Conservation (phyloP, 75 land plant genomes). For the Pseudotsuga menziesii region DNA sequence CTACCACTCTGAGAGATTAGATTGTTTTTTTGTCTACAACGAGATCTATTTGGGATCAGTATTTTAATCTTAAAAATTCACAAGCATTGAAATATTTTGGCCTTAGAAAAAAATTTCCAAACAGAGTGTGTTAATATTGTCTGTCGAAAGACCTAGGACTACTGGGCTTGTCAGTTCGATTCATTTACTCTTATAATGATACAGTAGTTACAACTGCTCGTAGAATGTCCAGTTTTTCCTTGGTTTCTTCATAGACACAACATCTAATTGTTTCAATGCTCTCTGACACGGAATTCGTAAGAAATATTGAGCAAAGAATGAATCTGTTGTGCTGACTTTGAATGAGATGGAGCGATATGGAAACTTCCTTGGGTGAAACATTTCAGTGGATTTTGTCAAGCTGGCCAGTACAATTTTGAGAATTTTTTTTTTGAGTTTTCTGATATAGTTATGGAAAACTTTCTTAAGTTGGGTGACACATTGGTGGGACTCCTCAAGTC, state of each 20-base stretch:
- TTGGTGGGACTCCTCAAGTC: no score
- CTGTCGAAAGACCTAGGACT: conserved; percentile 65
- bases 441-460: no score
- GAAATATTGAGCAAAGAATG: conserved; percentile 29
- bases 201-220: conserved; percentile 30
- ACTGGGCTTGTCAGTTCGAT: conserved; percentile 59
- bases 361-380: no score
- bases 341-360: no score
- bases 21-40: no score
- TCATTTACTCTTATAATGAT: conserved; percentile 50
- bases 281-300: conserved; percentile 38
- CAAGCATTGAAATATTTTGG: conserved; percentile 42
- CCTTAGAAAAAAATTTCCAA: conserved; percentile 5
- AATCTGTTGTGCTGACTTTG: no score
- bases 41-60: conserved; percentile 46
- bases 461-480: no score
- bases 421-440: no score
- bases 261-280: conserved; percentile 53
- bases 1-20: no score
- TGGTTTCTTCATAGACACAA: conserved; percentile 73
- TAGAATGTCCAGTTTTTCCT: conserved; percentile 49
- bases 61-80: conserved; percentile 14
- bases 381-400: no score
- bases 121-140: conserved; percentile 43
- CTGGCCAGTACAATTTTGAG: no score